These are phyloP conservation scores for Penicillium glabrum DNA, from an alignment of 2,329 filamentous ascomycete genomes.

Conservation along the genomic window DNA sequence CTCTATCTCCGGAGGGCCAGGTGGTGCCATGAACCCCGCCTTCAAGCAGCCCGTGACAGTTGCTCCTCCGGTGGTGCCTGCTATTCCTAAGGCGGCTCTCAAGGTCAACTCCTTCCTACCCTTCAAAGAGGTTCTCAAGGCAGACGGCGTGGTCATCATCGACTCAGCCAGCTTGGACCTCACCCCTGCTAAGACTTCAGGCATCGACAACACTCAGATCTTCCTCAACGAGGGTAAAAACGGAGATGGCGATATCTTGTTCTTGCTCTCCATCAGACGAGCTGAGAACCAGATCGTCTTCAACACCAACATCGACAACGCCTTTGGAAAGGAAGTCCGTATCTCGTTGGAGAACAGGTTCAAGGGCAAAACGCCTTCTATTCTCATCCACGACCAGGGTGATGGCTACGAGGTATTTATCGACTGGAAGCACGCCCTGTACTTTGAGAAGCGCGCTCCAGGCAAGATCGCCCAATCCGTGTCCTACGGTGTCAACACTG, in stretches of 20 bases:
- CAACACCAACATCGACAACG: conserved; percentile 1
- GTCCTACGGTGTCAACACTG: not conserved
- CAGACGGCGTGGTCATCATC: conserved; percentile 8
- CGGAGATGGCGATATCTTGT: conserved; percentile 4
- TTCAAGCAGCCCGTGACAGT: conserved; percentile 6
- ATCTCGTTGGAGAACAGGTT: conserved; percentile 4
- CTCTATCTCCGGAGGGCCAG: conserved; percentile 6
- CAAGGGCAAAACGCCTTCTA: not conserved
- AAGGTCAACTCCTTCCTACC: not conserved
- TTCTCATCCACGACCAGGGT: conserved; percentile 7
- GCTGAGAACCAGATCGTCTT: conserved; percentile 9
- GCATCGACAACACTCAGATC: conserved; percentile 8
- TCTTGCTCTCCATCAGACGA: conserved; percentile 8
- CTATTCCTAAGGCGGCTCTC: conserved; percentile 3
- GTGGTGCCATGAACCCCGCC: conserved; percentile 3
- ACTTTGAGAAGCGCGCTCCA: conserved; percentile 8
- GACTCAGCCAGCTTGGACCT: conserved; percentile 3
- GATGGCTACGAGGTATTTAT: conserved; percentile 9
- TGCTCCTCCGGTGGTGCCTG: not conserved
- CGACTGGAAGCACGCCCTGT: conserved; percentile 2
- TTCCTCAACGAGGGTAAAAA: not conserved
- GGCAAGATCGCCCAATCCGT: not conserved
- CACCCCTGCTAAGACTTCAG: not conserved
- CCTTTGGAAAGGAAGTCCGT: conserved; percentile 8
- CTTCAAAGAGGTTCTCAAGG: conserved; percentile 4